These are phyloP conservation scores for Saururus chinensis DNA, from an alignment of 164 flowering plant genomes.

Conservation along the genomic window DNA sequence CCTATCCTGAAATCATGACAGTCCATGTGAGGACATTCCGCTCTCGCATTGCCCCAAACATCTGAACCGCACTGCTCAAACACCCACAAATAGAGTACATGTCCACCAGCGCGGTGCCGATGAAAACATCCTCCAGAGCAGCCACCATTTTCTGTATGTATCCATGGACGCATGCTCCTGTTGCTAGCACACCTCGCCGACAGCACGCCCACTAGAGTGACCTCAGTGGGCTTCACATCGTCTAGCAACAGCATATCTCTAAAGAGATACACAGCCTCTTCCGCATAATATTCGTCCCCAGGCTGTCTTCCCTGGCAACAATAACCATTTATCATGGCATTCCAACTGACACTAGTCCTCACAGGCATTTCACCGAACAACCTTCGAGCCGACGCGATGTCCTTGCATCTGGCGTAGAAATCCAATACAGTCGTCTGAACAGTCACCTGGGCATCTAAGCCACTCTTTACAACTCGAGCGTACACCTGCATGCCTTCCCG, in stretches of 20 bases:
- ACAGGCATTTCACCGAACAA: constrained; percentile 44
- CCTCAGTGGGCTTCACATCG: constrained; percentile 29
- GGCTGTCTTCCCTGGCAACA: constrained; percentile 23
- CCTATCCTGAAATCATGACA: constrained; percentile 43
- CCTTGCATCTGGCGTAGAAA: constrained; percentile 31
- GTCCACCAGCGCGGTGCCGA: constrained; percentile 47
- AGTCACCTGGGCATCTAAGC: constrained; percentile 19
- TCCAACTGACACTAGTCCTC: constrained; percentile 44
- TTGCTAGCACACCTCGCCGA: constrained; percentile 43
- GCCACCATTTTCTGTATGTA: constrained; percentile 29
- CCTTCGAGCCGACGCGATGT: constrained; percentile 20
- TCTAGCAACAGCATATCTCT: constrained; percentile 24
- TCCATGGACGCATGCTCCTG: constrained; percentile 46
- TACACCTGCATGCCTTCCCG: constrained; percentile 42
- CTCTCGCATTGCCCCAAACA: constrained; percentile 31
- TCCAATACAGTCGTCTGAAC: constrained; percentile 36
- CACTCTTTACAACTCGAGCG: constrained; percentile 21
- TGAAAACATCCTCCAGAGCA: constrained; percentile 26
- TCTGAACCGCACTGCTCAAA: constrained; percentile 19
- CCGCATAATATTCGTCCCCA: constrained; percentile 18
- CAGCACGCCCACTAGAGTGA: constrained; percentile 45
- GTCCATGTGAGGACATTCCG: constrained; percentile 49
- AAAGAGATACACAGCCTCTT: constrained; percentile 28
- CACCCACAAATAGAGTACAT: constrained; percentile 69
- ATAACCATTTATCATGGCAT: constrained; percentile 56